Evolutionary conservation across 1,139 yeast species (phyloP), one percentile per base, ranked within the genome.

Genomic region (Entelexis paramagnoliae): DNA sequence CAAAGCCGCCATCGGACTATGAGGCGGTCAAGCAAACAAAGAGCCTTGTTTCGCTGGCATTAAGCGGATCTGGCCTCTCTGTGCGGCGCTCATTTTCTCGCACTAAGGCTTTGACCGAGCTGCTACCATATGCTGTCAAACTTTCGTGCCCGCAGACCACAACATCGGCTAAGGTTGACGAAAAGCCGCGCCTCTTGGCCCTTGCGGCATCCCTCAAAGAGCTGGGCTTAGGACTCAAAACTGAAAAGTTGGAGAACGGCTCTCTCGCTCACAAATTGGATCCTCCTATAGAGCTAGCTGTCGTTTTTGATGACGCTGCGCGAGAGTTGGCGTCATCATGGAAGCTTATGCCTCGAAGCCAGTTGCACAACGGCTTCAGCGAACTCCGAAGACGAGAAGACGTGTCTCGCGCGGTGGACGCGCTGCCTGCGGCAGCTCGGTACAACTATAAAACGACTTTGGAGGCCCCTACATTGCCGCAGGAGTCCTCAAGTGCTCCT

Each of bases 251-350:
- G 8, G 70, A 66, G 9, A 61, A 58, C 33, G 70, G 70, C 2
- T 54, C 64, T 2, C 47, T 54, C 24, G 62, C 63, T 13, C 63
- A 58, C 43, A 58, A 64, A 20, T 50, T 66, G 10, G 71, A 69
- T 11, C 72, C 72, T 49, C 67, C 71, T 1, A 47, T 68, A n/a
- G 70, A 68, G 53, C 59, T 57, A 16, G 52, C 66, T 11, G 65
- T 63, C 1, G 39, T 59, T 8, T 58, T 67, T 36, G 62, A 59
- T 17, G 61, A 55, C 17, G 57, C 55, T 13, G 10, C 36, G 6
- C 42, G 36, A 19, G 19, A 30, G 4, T 42, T 28, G 3, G 51
- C 43, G 11, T 40, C 53, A 2, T 10, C 22, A 2, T 51, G 54
- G 16, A 22, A 39, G 14, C 41, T 46, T n/a, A 26, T 55, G 20